Base-by-base conservation (phyloP, 1,284 basidiomycete genomes). In the Sparassis latifolia region DNA sequence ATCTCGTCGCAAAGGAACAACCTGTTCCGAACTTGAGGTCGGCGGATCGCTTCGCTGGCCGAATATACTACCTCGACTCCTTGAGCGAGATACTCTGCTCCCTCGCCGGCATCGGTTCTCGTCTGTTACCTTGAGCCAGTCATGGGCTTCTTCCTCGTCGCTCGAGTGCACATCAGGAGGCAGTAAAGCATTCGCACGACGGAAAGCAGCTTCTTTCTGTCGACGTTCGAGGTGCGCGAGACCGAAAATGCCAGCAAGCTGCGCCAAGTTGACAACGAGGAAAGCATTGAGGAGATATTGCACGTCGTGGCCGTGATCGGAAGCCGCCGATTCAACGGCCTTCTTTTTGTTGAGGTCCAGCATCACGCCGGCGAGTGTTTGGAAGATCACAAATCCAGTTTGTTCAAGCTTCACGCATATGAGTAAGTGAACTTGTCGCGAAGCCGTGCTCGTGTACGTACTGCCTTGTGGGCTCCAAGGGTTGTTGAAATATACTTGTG, bases 381-480 rank as follows among this genome's bases (percentile, higher is more conserved):
- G 85, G 52, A 82, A 80, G 49, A 87, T 77, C 0, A 82, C 84
- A 3, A 82, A 79, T 0, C 85, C 85, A 1, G 81, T 80, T 64
- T 86, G 80, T 60, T 90, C 88, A 52, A 90, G 69, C 86, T 88
- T 28, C 35, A 12, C 35, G 35, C 35, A 37, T 7, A 37, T 7
- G 7, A 37, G 12, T 6, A 37, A 37, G 35, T 6, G 35, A 37
- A 7, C 6, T 37, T 37, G 12, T 7, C 12, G 35, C 7, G 7
- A 37, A 37, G 12, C 35, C 53, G 33, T 42, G 29, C 5, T 29
- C 39, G 10, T 33, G 10, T 5, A 71, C 82, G 55, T 66, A 87
- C 85, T 60, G 82, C 81, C 66, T 91, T 91, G 61, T 91, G 88
- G 7, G 84, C 80, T 2, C 87, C 88, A 0, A 91, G 72, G 2